Evolutionary conservation across 495 filamentous ascomycete genomes (phyloP), one percentile per base, ranked within the genome.

Genomic region (Penicillium waksmanii): DNA sequence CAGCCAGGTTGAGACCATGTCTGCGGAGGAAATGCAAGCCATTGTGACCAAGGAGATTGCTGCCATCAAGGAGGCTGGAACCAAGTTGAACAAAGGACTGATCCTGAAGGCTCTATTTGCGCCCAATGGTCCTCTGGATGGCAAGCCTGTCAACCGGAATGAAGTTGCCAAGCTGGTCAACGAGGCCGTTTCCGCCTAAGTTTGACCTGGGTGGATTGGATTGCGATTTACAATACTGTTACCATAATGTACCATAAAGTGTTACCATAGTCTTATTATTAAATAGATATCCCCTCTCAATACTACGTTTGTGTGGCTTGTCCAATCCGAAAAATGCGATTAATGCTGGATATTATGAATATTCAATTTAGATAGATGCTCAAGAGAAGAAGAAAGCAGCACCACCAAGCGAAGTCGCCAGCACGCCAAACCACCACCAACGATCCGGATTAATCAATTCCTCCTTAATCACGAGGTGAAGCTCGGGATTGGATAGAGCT

Each of bases 401-500:
- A 0, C 76, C 77, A 9, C 89, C 88, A 31, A 88, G 62, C 12
- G 83, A 82, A n/a, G 83, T 89, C 77, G 89, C 77, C 49, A 84
- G 73, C 11, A 91, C 71, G 13, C 89, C 89, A 57, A 89, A 73
- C 88, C 89, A 92, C 85, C 87, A 88, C 77, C 82, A 81, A 34
- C 75, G 76, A 52, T 89, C 81, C 3, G 83, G 81, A 62, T 84
- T 79, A 42, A 85, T 72, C 13, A 81, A 64, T 27, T 83, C 72
- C 34, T 77, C 79, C 6, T 68, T 70, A 50, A 75, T 79, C 13
- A 70, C 65, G 43, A 80, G 51, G 9, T 74, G 61, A 2, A 66
- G 42, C 12, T 47, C 56, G 18, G 66, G 25, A 9, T 49, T 51
- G n/a, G 58, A 56, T 4, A 66, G 7, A 4, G 63, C 66, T 4